A percentile compares a stretch with the other conserved stretches of the same genome.
These are phyloP conservation scores for Leishmania gerbilli DNA, from an alignment of 208 protist species.

Conservation along the genomic window DNA sequence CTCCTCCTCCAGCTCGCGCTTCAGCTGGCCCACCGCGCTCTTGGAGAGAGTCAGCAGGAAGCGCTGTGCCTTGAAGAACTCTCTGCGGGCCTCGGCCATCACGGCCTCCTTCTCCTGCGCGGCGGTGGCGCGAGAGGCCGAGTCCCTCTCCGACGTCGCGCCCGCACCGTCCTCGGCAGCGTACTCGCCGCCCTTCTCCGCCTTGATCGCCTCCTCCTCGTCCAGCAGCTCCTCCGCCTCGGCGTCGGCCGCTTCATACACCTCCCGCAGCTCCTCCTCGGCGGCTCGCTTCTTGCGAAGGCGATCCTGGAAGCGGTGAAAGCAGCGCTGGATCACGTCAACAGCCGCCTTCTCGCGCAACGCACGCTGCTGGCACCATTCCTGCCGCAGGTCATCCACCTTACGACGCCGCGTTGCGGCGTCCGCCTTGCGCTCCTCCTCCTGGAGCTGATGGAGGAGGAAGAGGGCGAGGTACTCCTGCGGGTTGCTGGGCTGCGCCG, in stretches of 20 bases:
- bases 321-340: constrained; percentile 78
- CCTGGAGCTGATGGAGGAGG: constrained; percentile 85
- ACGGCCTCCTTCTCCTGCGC: constrained; percentile 40
- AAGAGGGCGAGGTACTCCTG: constrained; percentile 92
- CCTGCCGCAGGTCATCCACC: constrained; percentile 49
- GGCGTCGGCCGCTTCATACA: constrained; percentile 58
- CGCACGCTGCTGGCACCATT: constrained; percentile 55
- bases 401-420: constrained; percentile 36
- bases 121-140: constrained; percentile 14
- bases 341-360: constrained; percentile 68
- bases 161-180: constrained; percentile 5
- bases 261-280: constrained; percentile 51
- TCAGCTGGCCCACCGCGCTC: constrained; percentile 57
- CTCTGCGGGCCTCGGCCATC: constrained; percentile 45
- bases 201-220: constrained; percentile 30
- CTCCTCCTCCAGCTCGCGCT: constrained; percentile 47
- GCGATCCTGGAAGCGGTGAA: constrained; percentile 38
- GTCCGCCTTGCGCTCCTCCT: constrained; percentile 57
- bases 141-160: constrained; percentile 11
- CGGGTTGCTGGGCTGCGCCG: constrained; percentile 86
- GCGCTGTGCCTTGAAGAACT: constrained; percentile 74
- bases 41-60: constrained; percentile 76
- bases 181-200: constrained; percentile 18
- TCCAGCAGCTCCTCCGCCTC: constrained; percentile 81
- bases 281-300: constrained; percentile 39